Base-by-base conservation (phyloP, 306 rosid species). In the Dalbergia cultrata region DNA sequence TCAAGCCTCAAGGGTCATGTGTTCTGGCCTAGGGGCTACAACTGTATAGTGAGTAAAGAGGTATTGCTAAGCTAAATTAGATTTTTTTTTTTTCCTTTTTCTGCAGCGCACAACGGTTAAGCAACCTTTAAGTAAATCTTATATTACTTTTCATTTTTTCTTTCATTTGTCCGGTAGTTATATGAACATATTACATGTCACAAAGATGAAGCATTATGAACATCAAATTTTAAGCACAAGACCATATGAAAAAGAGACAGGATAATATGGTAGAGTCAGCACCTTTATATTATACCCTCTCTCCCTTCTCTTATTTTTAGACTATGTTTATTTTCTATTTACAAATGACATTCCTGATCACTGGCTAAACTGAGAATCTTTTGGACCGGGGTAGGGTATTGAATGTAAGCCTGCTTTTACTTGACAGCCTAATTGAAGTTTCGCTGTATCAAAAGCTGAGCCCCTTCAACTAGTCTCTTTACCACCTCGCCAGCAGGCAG, bases 381-480 rank as follows among this genome's bases (percentile, higher is more conserved):
- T 74, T 11, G 21, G 35, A 62, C 12, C 31, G 31, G 31, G 31
- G 31, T 26, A 1, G 31, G 31, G 31, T 26, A 26, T 26, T 54
- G 7, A 50, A 35, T 43, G 31, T 49, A 33, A 61, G n/a, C 72
- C 45, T 14, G 33, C 4, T 56, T 9, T 13, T 14, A 9, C 59
- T 31, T 39, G 50, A 58, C 13, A 67, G 45, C 52, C 70, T 77
- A 79, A 53, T 63, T 31, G 5, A 88, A 84, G 60, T 86, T 81
- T 68, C 76, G 70, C 52, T 76, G 82, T 34, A 91, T 92, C 54
- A 85, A 73, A 86, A 77, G 86, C 59, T 89, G 92, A 58, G 97
- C 97, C 16, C 86, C 97, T 83, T 94, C 90, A 72, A 94, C 97
- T 13, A 92, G 83, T 79, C 81, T 79, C 85, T 68, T 86, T 7